These are phyloP conservation scores for Phellinidium pouzarii DNA, from an alignment of 1,284 basidiomycete genomes.

Conservation along the genomic window DNA sequence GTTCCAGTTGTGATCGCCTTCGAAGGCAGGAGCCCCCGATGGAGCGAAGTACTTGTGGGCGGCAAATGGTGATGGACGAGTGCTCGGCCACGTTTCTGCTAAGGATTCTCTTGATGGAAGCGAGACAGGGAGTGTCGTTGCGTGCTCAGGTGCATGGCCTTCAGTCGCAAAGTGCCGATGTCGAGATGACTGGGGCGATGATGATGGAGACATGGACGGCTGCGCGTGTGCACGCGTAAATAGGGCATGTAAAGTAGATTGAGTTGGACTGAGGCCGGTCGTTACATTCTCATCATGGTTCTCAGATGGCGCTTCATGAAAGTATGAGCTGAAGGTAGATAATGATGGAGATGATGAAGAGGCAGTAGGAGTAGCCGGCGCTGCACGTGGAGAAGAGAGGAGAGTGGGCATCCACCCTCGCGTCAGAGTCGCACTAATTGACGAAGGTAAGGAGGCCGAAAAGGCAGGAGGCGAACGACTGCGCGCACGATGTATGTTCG, in stretches of 20 bases:
- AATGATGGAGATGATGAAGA: constrained; percentile 12
- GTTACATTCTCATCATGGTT: not conserved
- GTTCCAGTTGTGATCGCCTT: constrained; percentile 53
- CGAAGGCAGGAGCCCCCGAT: constrained; percentile 74
- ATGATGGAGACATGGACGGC: not conserved
- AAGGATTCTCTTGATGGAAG: too few species aligned
- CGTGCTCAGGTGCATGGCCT: constrained; percentile 6
- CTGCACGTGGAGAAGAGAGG: constrained; percentile 12
- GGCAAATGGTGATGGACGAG: constrained; percentile 46
- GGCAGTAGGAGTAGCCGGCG: too few species aligned
- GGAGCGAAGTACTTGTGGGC: constrained; percentile 55
- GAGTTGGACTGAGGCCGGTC: constrained; percentile 13
- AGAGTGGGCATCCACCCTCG: constrained; percentile 24
- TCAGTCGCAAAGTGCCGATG: constrained; percentile 2
- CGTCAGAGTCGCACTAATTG: constrained; percentile 11
- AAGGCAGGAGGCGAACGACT: constrained; percentile 10
- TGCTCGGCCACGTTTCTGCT: not conserved
- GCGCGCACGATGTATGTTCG: constrained; percentile 3
- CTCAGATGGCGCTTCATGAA: not conserved
- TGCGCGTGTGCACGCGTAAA: constrained; percentile 5
- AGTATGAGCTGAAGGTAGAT: constrained; percentile 1
- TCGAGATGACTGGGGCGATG: not conserved
- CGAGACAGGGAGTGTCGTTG: constrained; percentile 11
- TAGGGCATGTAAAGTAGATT: constrained; percentile 11
- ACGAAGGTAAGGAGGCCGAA: constrained; percentile 6